phyloP scores from a whole-genome alignment of 768 basidiomycete genomes.

The Serendipita sp. region DNA sequence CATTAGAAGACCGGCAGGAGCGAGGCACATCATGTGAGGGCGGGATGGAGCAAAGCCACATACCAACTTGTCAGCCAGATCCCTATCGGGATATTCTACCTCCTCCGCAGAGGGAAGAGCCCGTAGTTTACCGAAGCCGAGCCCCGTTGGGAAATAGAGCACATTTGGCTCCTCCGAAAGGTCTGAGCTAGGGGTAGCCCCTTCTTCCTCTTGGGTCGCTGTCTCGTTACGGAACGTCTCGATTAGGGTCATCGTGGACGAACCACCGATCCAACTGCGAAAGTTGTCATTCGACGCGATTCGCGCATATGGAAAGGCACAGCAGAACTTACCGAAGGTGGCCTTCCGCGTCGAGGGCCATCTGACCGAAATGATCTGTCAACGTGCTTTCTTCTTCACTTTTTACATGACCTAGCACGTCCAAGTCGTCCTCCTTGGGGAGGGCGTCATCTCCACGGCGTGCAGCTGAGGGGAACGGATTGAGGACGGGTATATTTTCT shows the following conservation, averaged over 20 bases:
- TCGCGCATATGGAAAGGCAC: constrained; percentile 1
- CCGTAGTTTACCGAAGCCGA: constrained; percentile 73
- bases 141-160: constrained; percentile 71
- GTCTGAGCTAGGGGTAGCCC: constrained; percentile 26
- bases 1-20: constrained; percentile 11
- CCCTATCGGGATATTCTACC: constrained; percentile 72
- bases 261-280: constrained; percentile 63
- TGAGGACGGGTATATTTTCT: constrained; percentile 2
- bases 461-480: background rate
- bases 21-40: background rate
- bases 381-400: constrained; percentile 35
- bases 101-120: constrained; percentile 72
- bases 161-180: constrained; percentile 47
- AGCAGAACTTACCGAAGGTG: constrained; percentile 39
- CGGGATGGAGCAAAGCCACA: constrained; percentile 17
- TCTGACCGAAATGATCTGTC: constrained; percentile 65
- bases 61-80: constrained; percentile 75
- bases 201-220: constrained; percentile 53
- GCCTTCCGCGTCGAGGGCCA: constrained; percentile 77
- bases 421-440: background rate
- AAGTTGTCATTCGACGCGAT: background rate
- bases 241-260: constrained; percentile 81
- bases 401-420: constrained; percentile 20
- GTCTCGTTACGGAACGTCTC: constrained; percentile 52
- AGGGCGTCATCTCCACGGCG: background rate